Evolutionary conservation across 1,284 basidiomycete species (phyloP), one percentile per base, ranked within the genome.

Genomic region (Leucoagaricus sp.): DNA sequence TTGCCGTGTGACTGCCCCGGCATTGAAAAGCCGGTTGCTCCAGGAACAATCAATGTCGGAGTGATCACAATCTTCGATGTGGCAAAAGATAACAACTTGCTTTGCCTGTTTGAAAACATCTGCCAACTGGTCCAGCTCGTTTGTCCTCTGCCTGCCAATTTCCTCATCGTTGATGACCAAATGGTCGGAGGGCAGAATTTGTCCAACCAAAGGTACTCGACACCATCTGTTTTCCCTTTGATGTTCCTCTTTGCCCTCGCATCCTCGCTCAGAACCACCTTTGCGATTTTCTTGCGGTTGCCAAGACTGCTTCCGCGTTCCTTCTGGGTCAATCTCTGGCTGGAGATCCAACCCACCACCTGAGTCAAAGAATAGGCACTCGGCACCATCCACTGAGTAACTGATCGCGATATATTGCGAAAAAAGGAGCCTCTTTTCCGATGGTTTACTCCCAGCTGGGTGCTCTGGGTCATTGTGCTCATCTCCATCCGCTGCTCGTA

Each of bases 1-100:
- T 57, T 67, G 66, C 67, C 67, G 66, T 2, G 61, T 44, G 6
- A 62, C 56, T 4, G 65, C 38, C 0, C 67, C 67, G 7, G 64
- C 57, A 47, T 67, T 68, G 42, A 63, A 67, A 0, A 67, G 40
- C 1, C 67, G 62, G 2, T 55, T 53, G 1, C 56, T 60, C 67
- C 67, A 68, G 31, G 33, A 46, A 36, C 67, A 68, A 4, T 34
- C 7, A 10, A 60, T 38, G 5, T 29, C 45, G 4, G 61, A 63
- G 50, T 68, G 67, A 31, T 63, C 54, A 54, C 67, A 68, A 9
- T 51, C 40, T 10, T 45, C 25, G n/a, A 54, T 52, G 36, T 65
- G 58, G 31, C 67, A 68, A 48, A 67, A 67, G 3, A 66, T 64
- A 12, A 49, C 58, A 10, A 67, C 65, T 12, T 44, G 45, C 1